These are phyloP conservation scores for Suillus cothurnatus DNA, from an alignment of 768 basidiomycete species.

Conservation along the genomic window DNA sequence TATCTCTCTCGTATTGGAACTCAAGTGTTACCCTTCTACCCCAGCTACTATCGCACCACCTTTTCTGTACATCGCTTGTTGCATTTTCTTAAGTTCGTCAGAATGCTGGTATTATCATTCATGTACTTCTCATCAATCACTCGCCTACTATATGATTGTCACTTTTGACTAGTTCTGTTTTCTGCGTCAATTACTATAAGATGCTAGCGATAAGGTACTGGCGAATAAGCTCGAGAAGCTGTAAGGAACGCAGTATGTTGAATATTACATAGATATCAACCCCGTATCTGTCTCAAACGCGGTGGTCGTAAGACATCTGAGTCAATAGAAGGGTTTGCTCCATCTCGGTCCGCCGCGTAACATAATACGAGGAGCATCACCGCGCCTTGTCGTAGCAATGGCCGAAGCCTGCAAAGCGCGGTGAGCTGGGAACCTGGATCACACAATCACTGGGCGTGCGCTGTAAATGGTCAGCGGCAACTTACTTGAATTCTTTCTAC, in stretches of 20 bases:
- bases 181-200: neutral
- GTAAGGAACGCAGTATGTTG: neutral
- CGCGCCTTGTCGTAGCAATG: constrained; percentile 21
- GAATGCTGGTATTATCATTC: neutral
- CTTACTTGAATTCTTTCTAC: neutral
- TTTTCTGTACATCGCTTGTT: neutral
- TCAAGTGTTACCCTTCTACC: neutral
- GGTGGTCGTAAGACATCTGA: constrained; percentile 64
- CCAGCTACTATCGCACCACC: neutral
- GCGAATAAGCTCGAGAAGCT: neutral
- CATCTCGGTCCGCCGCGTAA: constrained; percentile 54
- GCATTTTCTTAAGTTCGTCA: neutral
- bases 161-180: neutral
- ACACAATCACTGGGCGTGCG: neutral
- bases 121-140: neutral
- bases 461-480: neutral
- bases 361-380: constrained; percentile 15
- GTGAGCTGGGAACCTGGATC: constrained; percentile 25
- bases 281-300: constrained; percentile 95
- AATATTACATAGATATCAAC: constrained; percentile 37
- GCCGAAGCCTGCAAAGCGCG: constrained; percentile 30
- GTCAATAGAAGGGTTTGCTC: constrained; percentile 75
- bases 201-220: neutral
- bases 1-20: constrained; percentile 3
- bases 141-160: neutral